Evolutionary conservation across 1,284 basidiomycete species (phyloP).

Genomic region (Leccinum pachyderme): DNA sequence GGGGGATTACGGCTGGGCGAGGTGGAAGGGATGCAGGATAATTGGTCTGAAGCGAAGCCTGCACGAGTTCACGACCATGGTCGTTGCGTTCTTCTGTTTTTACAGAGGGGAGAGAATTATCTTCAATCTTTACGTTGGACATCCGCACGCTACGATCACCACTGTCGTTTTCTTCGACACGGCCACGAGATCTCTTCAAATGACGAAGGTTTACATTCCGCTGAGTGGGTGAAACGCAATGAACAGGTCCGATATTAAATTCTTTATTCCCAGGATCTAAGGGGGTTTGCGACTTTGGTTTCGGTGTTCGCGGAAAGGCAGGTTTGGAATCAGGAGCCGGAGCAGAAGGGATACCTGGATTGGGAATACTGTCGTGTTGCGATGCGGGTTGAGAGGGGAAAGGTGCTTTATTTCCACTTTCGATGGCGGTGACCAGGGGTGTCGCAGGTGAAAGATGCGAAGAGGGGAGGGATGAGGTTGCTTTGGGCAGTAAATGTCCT

Average conservation of each 20-base stretch:
- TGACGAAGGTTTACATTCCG: conserved; percentile 32
- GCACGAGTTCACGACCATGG: neutral
- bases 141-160: conserved; percentile 33
- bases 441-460: neutral
- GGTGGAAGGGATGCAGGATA: conserved; percentile 9
- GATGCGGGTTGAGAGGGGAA: conserved; percentile 12
- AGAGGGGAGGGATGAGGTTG: neutral
- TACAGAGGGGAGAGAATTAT: neutral
- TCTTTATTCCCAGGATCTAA: conserved; percentile 20
- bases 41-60: neutral
- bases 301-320: conserved; percentile 14
- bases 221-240: conserved; percentile 27
- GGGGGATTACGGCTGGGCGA: conserved; percentile 21
- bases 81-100: conserved; percentile 21
- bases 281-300: conserved; percentile 26
- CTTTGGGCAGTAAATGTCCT: conserved; percentile 8
- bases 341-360: neutral
- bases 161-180: conserved; percentile 24
- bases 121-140: conserved; percentile 24
- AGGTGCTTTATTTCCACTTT: conserved; percentile 5
- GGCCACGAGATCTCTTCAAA: conserved; percentile 26
- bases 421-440: conserved; percentile 9
- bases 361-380: conserved; percentile 7
- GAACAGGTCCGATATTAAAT: conserved; percentile 22
- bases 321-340: conserved; percentile 11